phyloP scores from a whole-genome alignment of 345 rosid species.

The Corchorus olitorius region DNA sequence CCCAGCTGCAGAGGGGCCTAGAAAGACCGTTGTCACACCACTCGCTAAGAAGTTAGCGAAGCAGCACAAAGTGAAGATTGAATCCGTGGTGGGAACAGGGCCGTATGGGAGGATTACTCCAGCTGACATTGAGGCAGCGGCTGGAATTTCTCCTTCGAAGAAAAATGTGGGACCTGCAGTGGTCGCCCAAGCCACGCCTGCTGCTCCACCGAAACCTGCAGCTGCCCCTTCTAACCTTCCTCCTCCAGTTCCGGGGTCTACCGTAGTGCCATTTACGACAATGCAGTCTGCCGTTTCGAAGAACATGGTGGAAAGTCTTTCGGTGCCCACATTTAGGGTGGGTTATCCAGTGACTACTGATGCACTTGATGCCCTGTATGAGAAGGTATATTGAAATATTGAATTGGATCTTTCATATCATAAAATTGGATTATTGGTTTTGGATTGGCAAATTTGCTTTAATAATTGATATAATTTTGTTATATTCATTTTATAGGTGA shows the following conservation, averaged over 20 bases:
- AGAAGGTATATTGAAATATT: constrained; percentile 54
- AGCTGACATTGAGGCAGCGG: constrained; percentile 75
- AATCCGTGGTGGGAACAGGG: constrained; percentile 71
- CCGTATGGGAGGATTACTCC: constrained; percentile 81
- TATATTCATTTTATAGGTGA: constrained; percentile 51
- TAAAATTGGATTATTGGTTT: background rate
- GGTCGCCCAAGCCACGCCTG: constrained; percentile 29
- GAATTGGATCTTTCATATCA: background rate
- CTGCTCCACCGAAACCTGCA: constrained; percentile 38
- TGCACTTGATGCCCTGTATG: constrained; percentile 83
- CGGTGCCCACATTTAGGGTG: constrained; percentile 88
- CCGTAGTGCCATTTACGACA: constrained; percentile 78
- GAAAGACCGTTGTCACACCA: constrained; percentile 73
- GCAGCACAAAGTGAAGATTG: constrained; percentile 79
- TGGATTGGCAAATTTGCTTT: background rate
- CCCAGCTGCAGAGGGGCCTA: constrained; percentile 48
- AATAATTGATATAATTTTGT: background rate
- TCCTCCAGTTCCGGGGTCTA: constrained; percentile 66
- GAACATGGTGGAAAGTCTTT: constrained; percentile 86
- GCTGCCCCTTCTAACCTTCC: constrained; percentile 28
- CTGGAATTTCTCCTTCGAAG: constrained; percentile 67
- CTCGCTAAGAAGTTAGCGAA: constrained; percentile 89
- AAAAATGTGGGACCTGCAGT: constrained; percentile 27
- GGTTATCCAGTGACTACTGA: constrained; percentile 81
- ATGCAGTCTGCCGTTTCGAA: constrained; percentile 89